Percentiles rank a stretch among this genome's conserved stretches.
These are phyloP conservation scores for Aureobasidium sp. DNA, from an alignment of 2,329 filamentous ascomycete genomes.

Conservation along the genomic window DNA sequence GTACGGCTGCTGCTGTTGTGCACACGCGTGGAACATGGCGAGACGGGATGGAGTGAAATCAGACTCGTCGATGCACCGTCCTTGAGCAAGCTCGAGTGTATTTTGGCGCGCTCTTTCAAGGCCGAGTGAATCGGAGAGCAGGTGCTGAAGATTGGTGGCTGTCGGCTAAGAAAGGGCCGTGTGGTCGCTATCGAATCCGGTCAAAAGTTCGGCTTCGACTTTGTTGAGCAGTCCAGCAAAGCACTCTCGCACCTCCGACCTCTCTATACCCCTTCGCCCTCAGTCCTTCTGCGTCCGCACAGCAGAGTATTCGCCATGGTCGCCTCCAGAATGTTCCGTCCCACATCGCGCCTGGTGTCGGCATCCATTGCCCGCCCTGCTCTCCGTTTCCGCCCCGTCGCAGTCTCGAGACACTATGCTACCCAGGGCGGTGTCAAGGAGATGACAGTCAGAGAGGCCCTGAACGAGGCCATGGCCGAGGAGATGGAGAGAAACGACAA, in stretches of 20 bases:
- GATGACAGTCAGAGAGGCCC: slow-evolving; percentile 91
- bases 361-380: slow-evolving; percentile 49
- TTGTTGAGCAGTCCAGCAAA: not conserved
- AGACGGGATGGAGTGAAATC: no score
- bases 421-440: slow-evolving; percentile 65
- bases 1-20: no score
- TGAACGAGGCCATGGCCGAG: slow-evolving; percentile 96
- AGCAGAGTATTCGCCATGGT: slow-evolving; percentile 40
- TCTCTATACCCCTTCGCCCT: slow-evolving; percentile 10
- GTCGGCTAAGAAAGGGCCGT: not conserved
- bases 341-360: slow-evolving; percentile 56
- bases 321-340: slow-evolving; percentile 56
- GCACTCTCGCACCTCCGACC: not conserved
- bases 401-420: slow-evolving; percentile 50
- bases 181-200: not conserved
- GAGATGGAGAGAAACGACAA: slow-evolving; percentile 92
- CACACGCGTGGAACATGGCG: no score
- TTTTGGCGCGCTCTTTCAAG: no score
- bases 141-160: not conserved
- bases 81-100: no score
- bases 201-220: slow-evolving; percentile 6
- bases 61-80: no score
- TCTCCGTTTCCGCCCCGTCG: slow-evolving; percentile 44
- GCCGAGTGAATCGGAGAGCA: no score
- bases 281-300: not conserved